phyloP scores from a whole-genome alignment of 2,329 filamentous ascomycete genomes.

The Cercospora citrullina region DNA sequence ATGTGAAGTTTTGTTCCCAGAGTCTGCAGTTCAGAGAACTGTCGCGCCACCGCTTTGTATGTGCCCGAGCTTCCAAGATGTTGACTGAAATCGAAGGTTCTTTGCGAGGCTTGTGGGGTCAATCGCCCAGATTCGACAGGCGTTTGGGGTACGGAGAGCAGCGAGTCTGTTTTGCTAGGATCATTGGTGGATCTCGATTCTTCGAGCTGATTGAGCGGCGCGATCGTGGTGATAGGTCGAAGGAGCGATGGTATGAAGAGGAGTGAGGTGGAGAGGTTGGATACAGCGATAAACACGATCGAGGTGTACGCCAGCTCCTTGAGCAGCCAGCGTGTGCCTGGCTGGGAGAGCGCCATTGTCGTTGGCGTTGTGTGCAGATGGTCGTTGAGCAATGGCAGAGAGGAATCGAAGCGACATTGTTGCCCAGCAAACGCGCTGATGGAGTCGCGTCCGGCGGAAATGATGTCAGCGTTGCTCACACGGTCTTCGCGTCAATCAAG shows the following conservation, averaged over 20 bases:
- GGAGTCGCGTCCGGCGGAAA: neutral
- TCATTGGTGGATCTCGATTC: neutral
- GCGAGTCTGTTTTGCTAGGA: conserved; percentile 10
- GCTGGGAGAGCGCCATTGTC: conserved; percentile 3
- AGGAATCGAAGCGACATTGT: neutral
- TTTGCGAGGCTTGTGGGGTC: conserved; percentile 24
- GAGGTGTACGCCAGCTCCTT: conserved; percentile 8
- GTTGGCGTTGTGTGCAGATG: neutral
- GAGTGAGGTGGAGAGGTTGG: conserved; percentile 17
- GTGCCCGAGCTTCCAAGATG: conserved; percentile 25
- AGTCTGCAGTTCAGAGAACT: conserved; percentile 31
- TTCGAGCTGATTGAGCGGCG: neutral
- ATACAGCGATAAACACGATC: neutral
- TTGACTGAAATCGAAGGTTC: conserved; percentile 20
- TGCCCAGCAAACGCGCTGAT: neutral
- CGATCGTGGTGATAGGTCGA: conserved; percentile 20
- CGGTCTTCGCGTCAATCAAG: neutral
- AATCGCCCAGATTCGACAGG: conserved; percentile 24
- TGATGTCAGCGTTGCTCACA: conserved; percentile 4
- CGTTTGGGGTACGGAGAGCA: conserved; percentile 20
- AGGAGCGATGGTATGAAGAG: conserved; percentile 28
- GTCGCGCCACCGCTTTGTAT: conserved; percentile 33
- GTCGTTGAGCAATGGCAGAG: neutral
- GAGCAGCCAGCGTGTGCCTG: neutral
- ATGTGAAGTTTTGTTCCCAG: conserved; percentile 28